Evolutionary conservation across 148 eudicot species (phyloP).

Genomic region (Rhododendron henanense): DNA sequence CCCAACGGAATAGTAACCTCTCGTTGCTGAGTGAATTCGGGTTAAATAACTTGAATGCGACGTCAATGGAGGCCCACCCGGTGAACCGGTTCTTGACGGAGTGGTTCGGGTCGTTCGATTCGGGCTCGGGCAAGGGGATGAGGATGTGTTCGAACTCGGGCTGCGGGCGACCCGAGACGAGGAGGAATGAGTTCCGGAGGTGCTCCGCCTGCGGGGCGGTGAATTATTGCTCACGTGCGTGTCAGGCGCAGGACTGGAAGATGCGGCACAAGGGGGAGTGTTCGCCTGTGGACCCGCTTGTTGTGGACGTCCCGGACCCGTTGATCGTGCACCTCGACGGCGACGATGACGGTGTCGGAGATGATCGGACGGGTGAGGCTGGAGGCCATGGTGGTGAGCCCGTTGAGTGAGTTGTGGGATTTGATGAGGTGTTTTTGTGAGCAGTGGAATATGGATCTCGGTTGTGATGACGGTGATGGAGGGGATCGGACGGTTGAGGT

Average conservation of each 20-base stretch:
- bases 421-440: neutral
- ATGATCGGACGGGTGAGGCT: conserved; percentile 16
- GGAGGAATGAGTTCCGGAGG: conserved; percentile 55
- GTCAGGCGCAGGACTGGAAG: conserved; percentile 79
- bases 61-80: conserved; percentile 28
- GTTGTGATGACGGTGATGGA: conserved; percentile 3
- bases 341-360: conserved; percentile 6
- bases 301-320: conserved; percentile 21
- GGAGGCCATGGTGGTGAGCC: conserved; percentile 10
- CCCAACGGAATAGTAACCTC: neutral
- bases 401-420: neutral
- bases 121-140: conserved; percentile 17
- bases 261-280: conserved; percentile 58
- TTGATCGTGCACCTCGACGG: conserved; percentile 16
- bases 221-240: conserved; percentile 70
- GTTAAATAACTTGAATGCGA: neutral
- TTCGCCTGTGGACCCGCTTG: conserved; percentile 28
- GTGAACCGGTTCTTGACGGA: conserved; percentile 35
- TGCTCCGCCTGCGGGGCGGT: conserved; percentile 65
- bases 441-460: conserved; percentile 13
- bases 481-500: conserved; percentile 13
- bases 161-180: conserved; percentile 68
- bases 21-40: conserved; percentile 27
- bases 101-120: conserved; percentile 26
- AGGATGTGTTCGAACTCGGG: conserved; percentile 41